These are phyloP conservation scores for Thelonectria discophora DNA, from an alignment of 2,329 filamentous ascomycete species.

Conservation along the genomic window DNA sequence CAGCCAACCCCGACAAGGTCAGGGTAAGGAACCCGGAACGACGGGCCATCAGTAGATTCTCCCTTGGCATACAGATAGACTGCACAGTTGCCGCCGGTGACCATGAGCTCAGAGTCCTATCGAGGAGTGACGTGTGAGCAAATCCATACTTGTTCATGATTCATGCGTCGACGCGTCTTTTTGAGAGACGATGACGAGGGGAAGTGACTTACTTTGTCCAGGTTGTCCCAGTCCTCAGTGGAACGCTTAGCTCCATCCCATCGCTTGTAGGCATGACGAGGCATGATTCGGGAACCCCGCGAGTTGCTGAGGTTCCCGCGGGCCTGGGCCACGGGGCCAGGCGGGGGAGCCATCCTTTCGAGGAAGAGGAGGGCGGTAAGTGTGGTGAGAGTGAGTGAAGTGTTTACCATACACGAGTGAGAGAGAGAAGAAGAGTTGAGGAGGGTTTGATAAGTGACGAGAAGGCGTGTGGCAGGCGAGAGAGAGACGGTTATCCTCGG, in stretches of 20 bases:
- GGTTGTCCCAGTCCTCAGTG: constrained; percentile 56
- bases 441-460: too few relatives aligned
- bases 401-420: too few relatives aligned
- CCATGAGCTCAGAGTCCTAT: constrained; percentile 78
- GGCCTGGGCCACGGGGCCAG: too few relatives aligned
- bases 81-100: constrained; percentile 71
- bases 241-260: constrained; percentile 61
- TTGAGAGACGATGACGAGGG: neutral
- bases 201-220: constrained; percentile 55
- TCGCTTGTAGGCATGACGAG: constrained; percentile 42
- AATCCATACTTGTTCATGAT: too few relatives aligned
- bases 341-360: too few relatives aligned
- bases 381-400: too few relatives aligned
- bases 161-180: too few relatives aligned
- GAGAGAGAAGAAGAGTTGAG: too few relatives aligned
- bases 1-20: constrained; percentile 67
- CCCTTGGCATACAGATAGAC: constrained; percentile 74
- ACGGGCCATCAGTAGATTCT: constrained; percentile 70
- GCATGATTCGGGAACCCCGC: too few relatives aligned
- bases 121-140: neutral
- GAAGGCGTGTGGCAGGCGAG: too few relatives aligned
- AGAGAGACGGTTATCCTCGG: constrained; percentile 22
- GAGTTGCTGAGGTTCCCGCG: too few relatives aligned
- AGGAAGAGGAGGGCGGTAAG: too few relatives aligned
- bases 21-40: constrained; percentile 71